Base-by-base conservation (phyloP, 495 filamentous ascomycete species). In the Trichocladium antarcticum region DNA sequence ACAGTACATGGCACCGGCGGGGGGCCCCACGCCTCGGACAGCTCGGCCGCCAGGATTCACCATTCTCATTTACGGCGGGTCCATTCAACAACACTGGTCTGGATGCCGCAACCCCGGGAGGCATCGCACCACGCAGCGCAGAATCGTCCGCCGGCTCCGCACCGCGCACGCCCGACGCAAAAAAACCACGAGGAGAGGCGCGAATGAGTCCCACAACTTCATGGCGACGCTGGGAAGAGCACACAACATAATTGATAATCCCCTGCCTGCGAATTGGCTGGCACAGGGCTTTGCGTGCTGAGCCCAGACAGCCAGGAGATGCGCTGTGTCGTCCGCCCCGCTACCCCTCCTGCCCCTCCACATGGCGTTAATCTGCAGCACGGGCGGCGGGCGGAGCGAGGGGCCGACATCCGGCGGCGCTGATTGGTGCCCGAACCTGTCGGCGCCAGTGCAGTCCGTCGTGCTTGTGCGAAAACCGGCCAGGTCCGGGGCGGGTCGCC, bases 21-120 rank as follows among this genome's bases (percentile, higher is more conserved):
- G 11, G 29, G 54, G 49, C 49, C 52, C 54, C 54, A 56, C 49
- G 49, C 38, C 42, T 50, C 55, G 55, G 50, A 48, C 29, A 27
- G 12, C 43, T 57, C 55, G 55, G 55, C 39, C 43, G 38, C 47
- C 47, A 42, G 37, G 34, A 16, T 28, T 27, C 36, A 31, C 11
- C 40, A 43, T 37, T 40, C 24, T 19, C 32, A 34, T 39, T 12
- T 14, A 38, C 16, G 14, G 27, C 37, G 45, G 47, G 39, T 50
- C 39, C 40, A 44, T 44, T 39, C 45, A 22, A 19, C 32, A 21
- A 21, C 7, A 36, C 31, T 45, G 16, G 24, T 10, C 10, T 3
- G 16, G 6, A 27, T 32, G 15, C 10, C 3, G 16, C 6, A 17
- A 1, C 3, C 5, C 16, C 2, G 8, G 10, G 37, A 22, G 6